Conservation (phyloP, 176 grass and related monocot species). For the Areca catechu region DNA sequence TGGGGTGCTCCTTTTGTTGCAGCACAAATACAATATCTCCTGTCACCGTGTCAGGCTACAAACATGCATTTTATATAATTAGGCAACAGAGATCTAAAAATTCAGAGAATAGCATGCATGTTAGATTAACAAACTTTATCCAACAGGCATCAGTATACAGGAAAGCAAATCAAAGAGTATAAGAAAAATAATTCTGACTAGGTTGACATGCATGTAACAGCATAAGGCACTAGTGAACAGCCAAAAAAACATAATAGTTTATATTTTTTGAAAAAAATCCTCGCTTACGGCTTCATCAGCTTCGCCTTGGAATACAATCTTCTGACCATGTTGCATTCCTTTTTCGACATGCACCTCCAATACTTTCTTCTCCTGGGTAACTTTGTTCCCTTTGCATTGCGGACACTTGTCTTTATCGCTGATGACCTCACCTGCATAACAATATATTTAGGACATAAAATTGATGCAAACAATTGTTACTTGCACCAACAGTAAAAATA, state of each 20-base stretch:
- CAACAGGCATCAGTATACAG: too few species aligned
- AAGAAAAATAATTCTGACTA: too few species aligned
- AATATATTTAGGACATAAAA: background rate
- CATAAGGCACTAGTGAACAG: too few species aligned
- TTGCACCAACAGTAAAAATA: background rate
- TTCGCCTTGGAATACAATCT: conserved; percentile 92
- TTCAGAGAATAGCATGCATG: too few species aligned
- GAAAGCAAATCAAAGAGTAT: too few species aligned
- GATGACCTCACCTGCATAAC: conserved; percentile 66
- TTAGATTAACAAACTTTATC: too few species aligned
- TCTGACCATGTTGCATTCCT: conserved; percentile 94
- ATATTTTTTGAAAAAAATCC: too few species aligned
- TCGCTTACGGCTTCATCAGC: conserved; percentile 87
- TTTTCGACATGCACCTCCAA: conserved; percentile 91
- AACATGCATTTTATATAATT: background rate
- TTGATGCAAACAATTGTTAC: background rate
- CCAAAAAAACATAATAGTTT: too few species aligned
- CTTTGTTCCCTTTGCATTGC: conserved; percentile 65
- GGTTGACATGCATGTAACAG: too few species aligned
- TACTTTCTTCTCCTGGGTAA: conserved; percentile 76
- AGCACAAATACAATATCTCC: conserved; percentile 89
- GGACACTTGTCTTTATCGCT: conserved; percentile 82
- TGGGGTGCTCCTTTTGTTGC: conserved; percentile 88
- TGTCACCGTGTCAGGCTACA: conserved; percentile 82
- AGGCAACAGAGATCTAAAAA: too few species aligned